Base-by-base conservation (phyloP, 139 green algal species). In the Zygnema circumcarinatum region DNA sequence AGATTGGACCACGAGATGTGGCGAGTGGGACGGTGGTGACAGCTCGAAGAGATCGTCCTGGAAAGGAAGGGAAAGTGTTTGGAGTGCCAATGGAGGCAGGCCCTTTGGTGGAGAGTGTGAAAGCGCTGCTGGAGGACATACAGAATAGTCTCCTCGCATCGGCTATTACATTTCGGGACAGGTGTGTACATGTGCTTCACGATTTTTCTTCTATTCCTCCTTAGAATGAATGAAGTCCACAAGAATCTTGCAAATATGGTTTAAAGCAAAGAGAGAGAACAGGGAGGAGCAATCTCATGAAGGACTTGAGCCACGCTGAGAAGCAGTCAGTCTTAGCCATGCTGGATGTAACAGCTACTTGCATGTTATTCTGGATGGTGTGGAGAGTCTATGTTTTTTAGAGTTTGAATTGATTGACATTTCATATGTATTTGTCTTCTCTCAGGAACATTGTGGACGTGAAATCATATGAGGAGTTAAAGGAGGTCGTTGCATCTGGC, bases 61-160 rank as follows among this genome's bases (percentile, higher is more conserved):
- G 97, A 73, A 98, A 98, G 93, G 94, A 98, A 85, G 97, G 97
- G 87, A 99, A 99, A 93, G 76, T 95, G 86, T 94, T 98, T 88
- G 96, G 96, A 0, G 93, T 98, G 0, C 79, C 95, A 0, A 89
- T 96, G 87, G 95, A 96, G 56, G 42, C 91, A 1, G 73, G 62
- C 25, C 83, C 81, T 31, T 95, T 98, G 74, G 89, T 95, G 35
- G 72, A 47, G 1, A 88, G 94, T 73, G 67, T 97, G 38, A 29
- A 81, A 21, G 41, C 52, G 31, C 80, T 33, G 38, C 90, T 98
- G 79, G 91, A 94, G 0, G 91, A 95, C 0, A 92, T 98, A 36
- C 92, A 94, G 87, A 87, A 73, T 0, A 35, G 25, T 0, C 76
- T 97, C 62, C 92, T 98, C 81, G 69, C 80, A 1, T 85, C 96